Conservation (phyloP, 2,329 filamentous ascomycete species). For the Aspergillus novoparasiticus region DNA sequence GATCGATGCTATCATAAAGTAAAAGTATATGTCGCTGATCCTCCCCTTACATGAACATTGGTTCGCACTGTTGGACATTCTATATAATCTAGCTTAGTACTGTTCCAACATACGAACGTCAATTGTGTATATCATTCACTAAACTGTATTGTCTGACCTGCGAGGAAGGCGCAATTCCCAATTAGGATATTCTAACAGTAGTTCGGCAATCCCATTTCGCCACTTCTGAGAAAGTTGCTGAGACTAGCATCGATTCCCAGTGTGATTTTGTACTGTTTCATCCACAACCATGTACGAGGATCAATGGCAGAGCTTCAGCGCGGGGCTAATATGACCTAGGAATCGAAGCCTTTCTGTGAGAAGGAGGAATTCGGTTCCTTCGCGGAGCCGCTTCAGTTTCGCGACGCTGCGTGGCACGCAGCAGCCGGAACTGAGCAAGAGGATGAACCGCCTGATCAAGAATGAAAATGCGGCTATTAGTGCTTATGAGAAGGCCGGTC, state of each 20-base stretch:
- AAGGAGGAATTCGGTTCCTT: constrained; percentile 31
- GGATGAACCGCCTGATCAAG: constrained; percentile 91
- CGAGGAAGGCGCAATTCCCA: background rate
- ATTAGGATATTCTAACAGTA: background rate
- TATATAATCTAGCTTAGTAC: background rate
- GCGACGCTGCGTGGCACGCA: constrained; percentile 79
- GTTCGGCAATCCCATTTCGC: background rate
- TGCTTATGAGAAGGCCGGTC: constrained; percentile 80
- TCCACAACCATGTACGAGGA: constrained; percentile 16
- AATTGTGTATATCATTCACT: background rate
- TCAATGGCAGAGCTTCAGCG: background rate
- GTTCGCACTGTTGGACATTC: background rate
- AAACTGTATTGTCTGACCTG: background rate
- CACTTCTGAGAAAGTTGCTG: background rate
- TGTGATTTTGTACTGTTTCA: background rate
- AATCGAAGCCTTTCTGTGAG: constrained; percentile 47
- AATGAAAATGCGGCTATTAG: constrained; percentile 86
- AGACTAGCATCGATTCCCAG: background rate
- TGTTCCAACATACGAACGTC: background rate
- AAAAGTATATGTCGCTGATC: constrained; percentile 18
- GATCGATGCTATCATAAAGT: constrained; percentile 7
- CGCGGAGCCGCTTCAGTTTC: constrained; percentile 76
- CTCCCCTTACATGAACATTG: background rate
- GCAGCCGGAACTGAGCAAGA: constrained; percentile 86
- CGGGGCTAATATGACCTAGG: constrained; percentile 29